Evolutionary conservation across 2,329 filamentous ascomycete species (phyloP), one percentile per base, ranked within the genome.

Genomic region (Lecanicillium sp.): DNA sequence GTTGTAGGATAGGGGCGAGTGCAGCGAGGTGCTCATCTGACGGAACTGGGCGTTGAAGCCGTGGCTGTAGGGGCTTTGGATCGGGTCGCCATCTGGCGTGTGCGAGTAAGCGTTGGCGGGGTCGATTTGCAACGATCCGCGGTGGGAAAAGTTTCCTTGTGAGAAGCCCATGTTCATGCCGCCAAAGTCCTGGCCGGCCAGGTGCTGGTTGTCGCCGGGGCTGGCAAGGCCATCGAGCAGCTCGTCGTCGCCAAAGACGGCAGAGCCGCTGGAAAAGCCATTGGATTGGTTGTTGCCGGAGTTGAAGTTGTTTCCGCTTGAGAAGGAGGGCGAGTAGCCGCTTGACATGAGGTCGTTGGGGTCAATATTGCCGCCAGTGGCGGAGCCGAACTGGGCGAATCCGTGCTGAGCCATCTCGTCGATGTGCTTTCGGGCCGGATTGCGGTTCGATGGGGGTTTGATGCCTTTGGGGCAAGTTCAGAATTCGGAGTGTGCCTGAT

Each of bases 41-140:
- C 84, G 78, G 58, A 87, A 94, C 47, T 88, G 84, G 54, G 84
- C 84, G 61, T 81, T 83, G 66, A 89, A 92, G 54, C 75, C 80
- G 50, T 84, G 77, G 30, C 85, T 75, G 54, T 88, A 96, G 0
- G 90, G 90, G 52, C 88, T 96, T 55, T 94, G 86, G 44, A 95
- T 90, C 5, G 90, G 88, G 38, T 87, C 84, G 37, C 87, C 87
- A 44, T 97, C 90, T 4, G 90, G 89, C 2, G 89, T 95, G 58
- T 86, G 87, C 15, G 90, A 95, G 61, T 84, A 97, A 45, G 87
- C 79, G 54, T 84, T 83, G 55, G 74, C 67, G 44, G 80, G 77
- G 47, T 85, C 80, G 51, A 82, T 74, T 43, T 79, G 74, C 28
- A 83, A 60, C 25, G 68, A 63, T 36, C 65, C 70, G 42, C 82